These are phyloP conservation scores for Tulasnella sp. DNA, from an alignment of 768 basidiomycete genomes.

Conservation along the genomic window DNA sequence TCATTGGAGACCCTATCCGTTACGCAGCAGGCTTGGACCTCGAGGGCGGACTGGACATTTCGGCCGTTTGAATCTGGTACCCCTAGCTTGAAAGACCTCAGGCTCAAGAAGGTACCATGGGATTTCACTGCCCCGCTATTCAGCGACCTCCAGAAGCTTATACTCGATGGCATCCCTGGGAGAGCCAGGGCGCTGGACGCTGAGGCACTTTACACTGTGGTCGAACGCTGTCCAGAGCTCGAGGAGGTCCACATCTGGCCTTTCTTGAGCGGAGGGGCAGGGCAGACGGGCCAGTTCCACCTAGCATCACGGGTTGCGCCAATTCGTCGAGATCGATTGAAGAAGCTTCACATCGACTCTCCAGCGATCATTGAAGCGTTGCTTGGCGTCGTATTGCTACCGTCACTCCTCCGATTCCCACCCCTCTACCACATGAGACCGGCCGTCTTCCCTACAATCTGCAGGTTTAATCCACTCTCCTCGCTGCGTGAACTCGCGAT, in stretches of 20 bases:
- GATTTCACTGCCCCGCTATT: not conserved
- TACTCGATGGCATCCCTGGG: not conserved
- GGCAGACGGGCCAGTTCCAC: not conserved
- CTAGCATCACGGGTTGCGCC: not conserved
- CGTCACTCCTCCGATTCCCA: not conserved
- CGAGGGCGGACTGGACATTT: not conserved
- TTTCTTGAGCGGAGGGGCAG: not conserved
- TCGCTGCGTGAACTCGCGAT: not conserved
- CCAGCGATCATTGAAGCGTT: not conserved
- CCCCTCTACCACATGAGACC: not conserved
- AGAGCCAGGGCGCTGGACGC: not conserved
- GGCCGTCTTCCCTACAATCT: not conserved
- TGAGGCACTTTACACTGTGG: not conserved
- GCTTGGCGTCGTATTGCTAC: not conserved
- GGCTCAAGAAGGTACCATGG: slow-evolving; percentile 8
- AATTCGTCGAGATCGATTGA: not conserved
- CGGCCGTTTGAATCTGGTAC: slow-evolving; percentile 3
- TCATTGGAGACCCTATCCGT: not conserved
- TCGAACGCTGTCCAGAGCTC: not conserved
- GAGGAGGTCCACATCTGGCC: not conserved
- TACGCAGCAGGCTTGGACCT: not conserved
- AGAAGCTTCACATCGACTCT: not conserved
- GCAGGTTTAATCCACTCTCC: not conserved
- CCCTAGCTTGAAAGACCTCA: not conserved
- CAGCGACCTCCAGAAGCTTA: not conserved